phyloP scores from a whole-genome alignment of 257 asterid species.

The Eucommia ulmoides region DNA sequence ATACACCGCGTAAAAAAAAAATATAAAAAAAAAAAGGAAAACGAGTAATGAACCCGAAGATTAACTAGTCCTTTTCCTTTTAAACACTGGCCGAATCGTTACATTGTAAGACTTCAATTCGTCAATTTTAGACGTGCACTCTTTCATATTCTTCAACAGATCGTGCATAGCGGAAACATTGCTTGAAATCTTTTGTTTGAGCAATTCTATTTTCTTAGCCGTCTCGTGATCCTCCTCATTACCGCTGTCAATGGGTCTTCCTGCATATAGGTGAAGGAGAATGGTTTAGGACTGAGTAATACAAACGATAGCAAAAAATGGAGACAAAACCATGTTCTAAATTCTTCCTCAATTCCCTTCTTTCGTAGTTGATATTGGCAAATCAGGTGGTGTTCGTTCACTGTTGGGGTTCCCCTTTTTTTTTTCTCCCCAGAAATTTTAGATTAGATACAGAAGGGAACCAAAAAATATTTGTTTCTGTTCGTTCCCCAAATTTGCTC shows the following conservation, averaged over 20 bases:
- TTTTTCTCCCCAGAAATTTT: neutral
- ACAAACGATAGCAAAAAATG: neutral
- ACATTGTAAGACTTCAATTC: conserved; percentile 29
- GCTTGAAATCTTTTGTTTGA: conserved; percentile 57
- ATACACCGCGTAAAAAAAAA: neutral
- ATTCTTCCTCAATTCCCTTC: neutral
- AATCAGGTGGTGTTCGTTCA: neutral
- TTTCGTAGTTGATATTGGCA: neutral
- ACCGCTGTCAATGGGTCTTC: conserved; percentile 19
- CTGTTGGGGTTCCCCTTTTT: neutral
- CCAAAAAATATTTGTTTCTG: no score
- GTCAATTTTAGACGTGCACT: conserved; percentile 45
- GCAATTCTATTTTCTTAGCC: conserved; percentile 34
- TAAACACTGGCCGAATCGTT: conserved; percentile 51
- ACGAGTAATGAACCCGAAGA: neutral
- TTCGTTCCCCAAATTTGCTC: no score
- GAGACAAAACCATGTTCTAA: neutral
- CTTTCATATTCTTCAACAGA: conserved; percentile 58
- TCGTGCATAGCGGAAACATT: conserved; percentile 34
- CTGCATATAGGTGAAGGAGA: conserved; percentile 9
- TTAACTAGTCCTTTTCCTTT: conserved; percentile 41
- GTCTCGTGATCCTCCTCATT: conserved; percentile 22
- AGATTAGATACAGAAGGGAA: no score
- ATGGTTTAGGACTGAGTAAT: neutral
- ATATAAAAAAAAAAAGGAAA: neutral